Base-by-base conservation (phyloP, 352 stramenopile species). In the Globisporangium nodosum region DNA sequence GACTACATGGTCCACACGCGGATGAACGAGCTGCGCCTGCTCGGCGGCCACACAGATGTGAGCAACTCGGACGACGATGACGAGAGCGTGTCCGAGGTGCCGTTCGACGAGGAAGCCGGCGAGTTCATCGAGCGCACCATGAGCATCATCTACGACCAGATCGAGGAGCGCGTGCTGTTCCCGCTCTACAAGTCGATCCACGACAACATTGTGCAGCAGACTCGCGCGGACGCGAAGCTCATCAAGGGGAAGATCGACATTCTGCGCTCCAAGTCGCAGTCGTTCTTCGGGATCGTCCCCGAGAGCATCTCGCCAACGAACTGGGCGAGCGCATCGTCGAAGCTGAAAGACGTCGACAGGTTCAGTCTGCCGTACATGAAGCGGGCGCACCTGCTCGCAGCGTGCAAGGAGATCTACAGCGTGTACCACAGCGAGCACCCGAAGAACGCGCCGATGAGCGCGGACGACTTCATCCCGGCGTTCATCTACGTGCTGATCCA, bases 401-500 rank as follows among this genome's bases (percentile, higher is more conserved):
- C 80, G 2, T 90, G 81, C 60, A 92, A 95, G 58, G 81, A 92
- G 59, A 95, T 95, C 56, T 95, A 95, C 63, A 70, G 58, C 6
- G 66, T 90, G 11, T 92, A 81, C 37, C 78, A 92, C 58, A 65
- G 58, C 0, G 85, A 95, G 55, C 83, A 93, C 42, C 78, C 80
- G 3, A 73, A 54, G 2, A 83, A 88, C 43, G 47, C 79, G n/a
- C 82, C 84, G 21, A 93, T 95, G 83, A 92, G 71, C 43, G 85
- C 83, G 18, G 85, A 95, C 59, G 81, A 89, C 13, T 95, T 95
- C 43, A 93, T 95, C 35, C 85, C 85, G 9, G 84, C 79, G 3
- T 95, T 95, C 66, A 95, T 95, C 54, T 95, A 86, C 71, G 81
- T 93, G 56, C 68, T 95, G 1, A 85, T 95, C 52, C 83, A 93